Percentiles rank a stretch among this genome's conserved stretches.
Conservation (phyloP, 2,329 filamentous ascomycete species). For the Rhinocladiella similis region DNA sequence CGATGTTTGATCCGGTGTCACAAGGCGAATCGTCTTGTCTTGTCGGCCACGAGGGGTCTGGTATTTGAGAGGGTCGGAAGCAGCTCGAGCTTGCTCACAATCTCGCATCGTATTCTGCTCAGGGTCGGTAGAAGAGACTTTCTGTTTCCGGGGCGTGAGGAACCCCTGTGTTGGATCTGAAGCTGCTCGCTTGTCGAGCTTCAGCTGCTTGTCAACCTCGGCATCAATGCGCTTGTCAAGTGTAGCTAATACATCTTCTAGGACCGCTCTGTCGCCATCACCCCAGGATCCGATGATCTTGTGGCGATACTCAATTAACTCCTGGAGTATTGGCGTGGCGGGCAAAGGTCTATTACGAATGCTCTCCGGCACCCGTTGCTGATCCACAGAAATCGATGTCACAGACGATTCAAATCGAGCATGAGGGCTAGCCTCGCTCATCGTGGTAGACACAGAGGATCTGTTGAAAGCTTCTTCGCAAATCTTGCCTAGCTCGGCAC, state of each 20-base stretch:
- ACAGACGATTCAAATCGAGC: conserved; percentile 53
- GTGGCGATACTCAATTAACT: conserved; percentile 59
- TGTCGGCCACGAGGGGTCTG: conserved; percentile 24
- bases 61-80: conserved; percentile 32
- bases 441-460: conserved; percentile 55
- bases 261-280: conserved; percentile 44
- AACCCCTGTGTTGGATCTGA: conserved; percentile 46
- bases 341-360: conserved; percentile 44
- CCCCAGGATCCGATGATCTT: conserved; percentile 55
- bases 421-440: conserved; percentile 37
- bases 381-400: conserved; percentile 43
- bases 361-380: conserved; percentile 24
- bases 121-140: conserved; percentile 24
- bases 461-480: conserved; percentile 92
- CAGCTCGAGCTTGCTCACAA: conserved; percentile 31
- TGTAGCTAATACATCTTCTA: conserved; percentile 59
- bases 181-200: conserved; percentile 41
- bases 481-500: conserved; percentile 80
- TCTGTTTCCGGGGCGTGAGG: conserved; percentile 1
- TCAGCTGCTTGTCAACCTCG: conserved; percentile 25
- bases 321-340: conserved; percentile 48
- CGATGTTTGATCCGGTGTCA: conserved; percentile 52
- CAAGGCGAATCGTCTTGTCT: conserved; percentile 56
- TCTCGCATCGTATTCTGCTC: conserved; percentile 28
- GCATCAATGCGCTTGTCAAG: conserved; percentile 59